Percentiles rank a stretch among this genome's conserved stretches.
These are phyloP conservation scores for Dactylellina sp. DNA, from an alignment of 2,329 filamentous ascomycete genomes.

Conservation along the genomic window DNA sequence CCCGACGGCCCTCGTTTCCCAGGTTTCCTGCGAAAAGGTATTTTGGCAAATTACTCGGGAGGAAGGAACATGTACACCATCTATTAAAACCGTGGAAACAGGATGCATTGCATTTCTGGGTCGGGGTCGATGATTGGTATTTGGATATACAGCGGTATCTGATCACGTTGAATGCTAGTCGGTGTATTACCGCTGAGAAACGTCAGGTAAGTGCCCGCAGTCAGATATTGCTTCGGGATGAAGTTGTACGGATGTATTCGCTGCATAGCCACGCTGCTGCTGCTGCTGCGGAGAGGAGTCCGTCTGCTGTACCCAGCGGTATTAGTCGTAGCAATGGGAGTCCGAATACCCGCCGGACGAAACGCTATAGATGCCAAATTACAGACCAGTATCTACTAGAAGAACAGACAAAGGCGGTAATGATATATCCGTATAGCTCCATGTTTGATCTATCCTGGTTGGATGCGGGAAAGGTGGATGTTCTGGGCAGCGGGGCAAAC, in stretches of 20 bases:
- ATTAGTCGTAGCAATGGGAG: background rate
- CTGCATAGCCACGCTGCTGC: background rate
- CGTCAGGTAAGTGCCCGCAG: slow-evolving; percentile 2
- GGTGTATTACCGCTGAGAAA: slow-evolving; percentile 19
- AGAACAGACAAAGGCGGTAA: slow-evolving; percentile 12
- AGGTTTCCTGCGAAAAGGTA: slow-evolving; percentile 16
- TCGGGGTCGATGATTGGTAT: slow-evolving; percentile 6
- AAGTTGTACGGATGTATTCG: slow-evolving; percentile 12
- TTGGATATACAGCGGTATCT: slow-evolving; percentile 4
- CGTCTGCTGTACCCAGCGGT: too few species aligned
- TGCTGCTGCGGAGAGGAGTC: too few species aligned
- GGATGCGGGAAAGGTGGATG: slow-evolving; percentile 4
- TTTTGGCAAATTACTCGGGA: background rate
- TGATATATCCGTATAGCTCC: slow-evolving; percentile 33
- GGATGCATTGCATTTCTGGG: slow-evolving; percentile 37
- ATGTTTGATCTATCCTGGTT: slow-evolving; percentile 28
- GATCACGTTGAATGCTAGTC: slow-evolving; percentile 8
- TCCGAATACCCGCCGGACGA: background rate
- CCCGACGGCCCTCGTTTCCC: slow-evolving; percentile 10
- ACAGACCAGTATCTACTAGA: slow-evolving; percentile 28
- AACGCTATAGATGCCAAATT: slow-evolving; percentile 34
- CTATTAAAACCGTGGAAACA: slow-evolving; percentile 36
- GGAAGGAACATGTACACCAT: background rate
- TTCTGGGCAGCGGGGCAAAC: slow-evolving; percentile 10
- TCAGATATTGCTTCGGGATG: slow-evolving; percentile 11